Evolutionary conservation across 179 eudicot genomes (phyloP).

Genomic region (Beta lomatogona): DNA sequence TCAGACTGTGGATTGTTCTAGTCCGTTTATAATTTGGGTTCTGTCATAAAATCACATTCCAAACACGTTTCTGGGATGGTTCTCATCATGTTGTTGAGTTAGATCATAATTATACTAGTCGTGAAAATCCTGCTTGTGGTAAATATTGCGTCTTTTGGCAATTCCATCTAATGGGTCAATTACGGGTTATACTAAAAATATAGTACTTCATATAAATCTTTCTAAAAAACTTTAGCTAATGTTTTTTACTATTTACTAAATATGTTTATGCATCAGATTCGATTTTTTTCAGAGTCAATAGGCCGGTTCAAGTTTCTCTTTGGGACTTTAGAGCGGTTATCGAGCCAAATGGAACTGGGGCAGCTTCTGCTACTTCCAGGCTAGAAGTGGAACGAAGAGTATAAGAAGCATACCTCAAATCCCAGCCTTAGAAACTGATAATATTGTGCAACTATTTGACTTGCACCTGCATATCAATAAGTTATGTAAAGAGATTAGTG

Average conservation of each 20-base stretch:
- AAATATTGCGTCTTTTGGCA: not conserved
- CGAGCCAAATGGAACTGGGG: no score
- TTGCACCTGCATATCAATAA: conserved; percentile 37
- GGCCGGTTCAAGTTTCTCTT: no score
- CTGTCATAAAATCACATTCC: not conserved
- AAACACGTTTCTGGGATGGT: not conserved
- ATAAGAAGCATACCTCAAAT: conserved; percentile 35
- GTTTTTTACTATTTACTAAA: no score
- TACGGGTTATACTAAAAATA: no score
- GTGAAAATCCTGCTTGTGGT: not conserved
- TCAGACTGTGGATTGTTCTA: no score
- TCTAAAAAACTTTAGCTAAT: no score
- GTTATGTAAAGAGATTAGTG: conserved; percentile 7
- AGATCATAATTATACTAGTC: not conserved
- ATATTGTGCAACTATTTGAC: conserved; percentile 43
- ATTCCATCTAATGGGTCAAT: no score
- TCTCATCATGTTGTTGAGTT: not conserved
- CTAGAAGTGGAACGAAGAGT: not conserved
- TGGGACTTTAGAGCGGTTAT: no score
- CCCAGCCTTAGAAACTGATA: conserved; percentile 48
- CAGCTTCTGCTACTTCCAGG: not conserved
- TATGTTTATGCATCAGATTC: no score
- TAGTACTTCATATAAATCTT: no score
- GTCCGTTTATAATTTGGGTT: not conserved
- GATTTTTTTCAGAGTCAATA: no score